Evolutionary conservation across 2,329 filamentous ascomycete genomes (phyloP), one percentile per base, ranked within the genome.

Genomic region (Waltergamsia citrina): DNA sequence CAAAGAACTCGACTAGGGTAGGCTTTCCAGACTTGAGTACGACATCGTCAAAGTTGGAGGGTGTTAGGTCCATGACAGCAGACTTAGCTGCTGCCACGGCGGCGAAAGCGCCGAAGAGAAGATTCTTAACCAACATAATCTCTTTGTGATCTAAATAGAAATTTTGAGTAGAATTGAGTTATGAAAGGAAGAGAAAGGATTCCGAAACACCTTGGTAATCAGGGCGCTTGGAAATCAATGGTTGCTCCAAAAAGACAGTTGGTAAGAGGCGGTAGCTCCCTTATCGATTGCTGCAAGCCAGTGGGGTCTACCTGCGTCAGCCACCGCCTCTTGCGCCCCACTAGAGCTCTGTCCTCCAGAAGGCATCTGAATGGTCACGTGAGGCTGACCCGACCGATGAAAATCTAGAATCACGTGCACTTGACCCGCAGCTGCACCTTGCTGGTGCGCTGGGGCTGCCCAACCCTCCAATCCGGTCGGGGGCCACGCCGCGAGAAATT

Each of bases 1-100:
- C 92, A 55, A 94, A 96, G 74, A 98, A 98, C 60, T 96, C 88
- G 49, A 96, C 87, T 18, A 98, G 79, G 0, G 92, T 88, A 28
- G 92, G 90, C 69, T 94, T 96, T 60, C 87, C 87, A 29, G 85
- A 90, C 57, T 93, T 78, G 40, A 94, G 71, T 43, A 94, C 86
- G 36, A 94, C 71, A 31, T 81, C 66, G 67, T 96, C 90, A 59
- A 98, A 98, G 69, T 95, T 98, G 50, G 69, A 67, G 36, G 90
- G 87, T 39, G 83, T 78, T 41, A 98, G 80, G 59, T 96, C 90
- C 49, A 94, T 69, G 43, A 98, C 92, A 37, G 85, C 82, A 36
- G 86, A 92, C 49, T 79, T 78, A 50, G 84, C 80, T 40, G 75
- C 67, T 38, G 70, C 75, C 20, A 61, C 63, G 43, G 66, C 61